Base-by-base conservation (phyloP, 1,284 basidiomycete genomes). In the Apiotrichum gracile region DNA sequence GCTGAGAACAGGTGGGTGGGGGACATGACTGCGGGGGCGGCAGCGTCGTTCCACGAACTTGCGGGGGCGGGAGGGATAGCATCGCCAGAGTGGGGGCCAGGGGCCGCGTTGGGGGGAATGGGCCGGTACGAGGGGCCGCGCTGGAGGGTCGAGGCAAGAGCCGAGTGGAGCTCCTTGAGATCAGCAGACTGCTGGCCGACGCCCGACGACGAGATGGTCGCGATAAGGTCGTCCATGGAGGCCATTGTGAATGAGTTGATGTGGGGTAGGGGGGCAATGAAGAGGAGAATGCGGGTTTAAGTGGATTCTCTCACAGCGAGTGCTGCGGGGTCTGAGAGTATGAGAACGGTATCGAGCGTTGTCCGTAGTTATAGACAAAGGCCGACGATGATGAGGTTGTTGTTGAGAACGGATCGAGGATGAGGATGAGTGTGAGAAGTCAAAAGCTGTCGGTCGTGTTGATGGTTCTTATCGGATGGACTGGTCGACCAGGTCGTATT, bases 211-310 rank as follows among this genome's bases (percentile, higher is more conserved):
- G 62, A 62, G 34, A 73, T 59, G 13, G 62, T 64, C 19, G 69
- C 67, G 48, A 73, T 61, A 12, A 73, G 60, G 52, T 73, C 70
- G 41, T 73, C 70, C 59, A 73, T 70, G 39, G 63, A 56, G 17
- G 51, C 60, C 60, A 63, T 63, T 17, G 44, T 51, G 48, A 21
- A 24, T 19, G 42, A 19, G n/a, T 26, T 33, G 21, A 17, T 12
- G 21, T 5, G 16, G 26, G 34, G 24, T n/a, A 29, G 27, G 13
- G 7, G 37, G 4, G 41, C 3, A 33, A 19, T 29, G 27, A 13
- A 26, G 24, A 7, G 41, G 4, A 19, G 21, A 12, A 38, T 17
- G n/a, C 9, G 37, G n/a, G 19, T 7, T 19, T n/a, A 38, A 38
- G 9, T 35, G 34, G 34, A 31, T 13, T 13, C 12, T 31, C 16